Evolutionary conservation across 768 basidiomycete species (phyloP).

Genomic region (Termitomyces sp.): DNA sequence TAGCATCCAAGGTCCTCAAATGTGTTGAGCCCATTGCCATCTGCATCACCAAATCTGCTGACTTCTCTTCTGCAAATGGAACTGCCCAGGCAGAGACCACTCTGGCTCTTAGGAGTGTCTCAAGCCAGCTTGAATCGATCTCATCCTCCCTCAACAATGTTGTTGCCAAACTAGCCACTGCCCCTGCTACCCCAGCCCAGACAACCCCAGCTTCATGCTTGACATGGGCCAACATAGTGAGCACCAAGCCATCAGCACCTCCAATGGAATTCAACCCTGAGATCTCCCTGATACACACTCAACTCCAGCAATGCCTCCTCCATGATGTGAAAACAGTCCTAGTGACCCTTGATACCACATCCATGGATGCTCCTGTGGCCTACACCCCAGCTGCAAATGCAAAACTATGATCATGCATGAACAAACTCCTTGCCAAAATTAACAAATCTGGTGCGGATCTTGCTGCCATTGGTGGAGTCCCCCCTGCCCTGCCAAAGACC

Average conservation of each 20-base stretch:
- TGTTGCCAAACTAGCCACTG: no score
- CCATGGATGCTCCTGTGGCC: no score
- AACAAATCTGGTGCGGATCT: no score
- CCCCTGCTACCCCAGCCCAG: no score
- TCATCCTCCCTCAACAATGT: no score
- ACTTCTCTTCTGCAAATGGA: neutral
- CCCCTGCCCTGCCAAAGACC: no score
- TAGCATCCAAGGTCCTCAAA: neutral
- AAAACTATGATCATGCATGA: no score
- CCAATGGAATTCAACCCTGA: neutral
- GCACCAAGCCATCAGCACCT: neutral
- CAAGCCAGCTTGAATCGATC: no score
- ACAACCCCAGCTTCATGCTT: no score
- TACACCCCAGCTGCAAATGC: no score
- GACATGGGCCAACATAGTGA: neutral
- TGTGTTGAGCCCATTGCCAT: neutral
- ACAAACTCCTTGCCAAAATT: no score
- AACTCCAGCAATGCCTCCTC: neutral
- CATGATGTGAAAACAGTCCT: neutral
- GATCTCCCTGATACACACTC: neutral
- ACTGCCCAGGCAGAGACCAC: neutral
- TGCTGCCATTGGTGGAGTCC: no score
- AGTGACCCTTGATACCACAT: neutral
- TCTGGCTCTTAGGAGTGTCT: neutral
- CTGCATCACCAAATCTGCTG: neutral